Conservation (phyloP, 2,329 filamentous ascomycete genomes). For the Penicillium decumbens region DNA sequence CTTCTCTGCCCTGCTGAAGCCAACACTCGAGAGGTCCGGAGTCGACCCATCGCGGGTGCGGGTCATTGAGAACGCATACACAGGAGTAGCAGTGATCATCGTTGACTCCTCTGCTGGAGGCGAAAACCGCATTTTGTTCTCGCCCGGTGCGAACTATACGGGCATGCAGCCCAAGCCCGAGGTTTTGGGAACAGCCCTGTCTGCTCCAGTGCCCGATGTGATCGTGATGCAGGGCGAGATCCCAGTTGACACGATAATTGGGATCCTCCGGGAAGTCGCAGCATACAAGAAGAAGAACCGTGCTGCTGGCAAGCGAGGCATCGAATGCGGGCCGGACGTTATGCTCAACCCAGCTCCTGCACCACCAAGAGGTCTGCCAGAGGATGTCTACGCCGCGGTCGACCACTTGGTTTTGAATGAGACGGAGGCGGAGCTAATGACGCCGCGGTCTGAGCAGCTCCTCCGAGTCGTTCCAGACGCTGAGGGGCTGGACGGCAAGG, state of each 20-base stretch:
- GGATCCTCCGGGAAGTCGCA: constrained; percentile 48
- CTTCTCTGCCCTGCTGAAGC: constrained; percentile 58
- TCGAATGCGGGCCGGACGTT: constrained; percentile 52
- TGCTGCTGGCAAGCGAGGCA: constrained; percentile 31
- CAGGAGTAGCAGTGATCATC: constrained; percentile 69
- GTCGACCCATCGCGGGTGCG: constrained; percentile 57
- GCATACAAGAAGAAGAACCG: constrained; percentile 44
- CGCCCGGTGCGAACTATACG: constrained; percentile 63
- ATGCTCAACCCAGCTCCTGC: constrained; percentile 88
- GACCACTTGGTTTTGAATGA: constrained; percentile 85
- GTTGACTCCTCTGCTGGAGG: constrained; percentile 65
- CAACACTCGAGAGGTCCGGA: constrained; percentile 57
- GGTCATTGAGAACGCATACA: constrained; percentile 48
- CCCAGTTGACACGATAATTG: constrained; percentile 60
- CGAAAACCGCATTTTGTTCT: constrained; percentile 72
- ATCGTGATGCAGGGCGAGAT: constrained; percentile 77
- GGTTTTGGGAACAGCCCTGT: constrained; percentile 38
- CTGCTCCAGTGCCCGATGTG: constrained; percentile 52
- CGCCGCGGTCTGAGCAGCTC: constrained; percentile 44
- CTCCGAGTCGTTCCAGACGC: constrained; percentile 28
- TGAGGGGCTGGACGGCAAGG: constrained; percentile 44
- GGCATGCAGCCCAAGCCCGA: constrained; percentile 40
- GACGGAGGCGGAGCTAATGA: constrained; percentile 75
- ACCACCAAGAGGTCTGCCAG: constrained; percentile 65
- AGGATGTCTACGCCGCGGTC: constrained; percentile 61